A percentile compares a stretch with the other conserved stretches of the same genome.
Evolutionary conservation across 805 yeast genomes (phyloP).

Genomic region (Lipomyces japonicus): DNA sequence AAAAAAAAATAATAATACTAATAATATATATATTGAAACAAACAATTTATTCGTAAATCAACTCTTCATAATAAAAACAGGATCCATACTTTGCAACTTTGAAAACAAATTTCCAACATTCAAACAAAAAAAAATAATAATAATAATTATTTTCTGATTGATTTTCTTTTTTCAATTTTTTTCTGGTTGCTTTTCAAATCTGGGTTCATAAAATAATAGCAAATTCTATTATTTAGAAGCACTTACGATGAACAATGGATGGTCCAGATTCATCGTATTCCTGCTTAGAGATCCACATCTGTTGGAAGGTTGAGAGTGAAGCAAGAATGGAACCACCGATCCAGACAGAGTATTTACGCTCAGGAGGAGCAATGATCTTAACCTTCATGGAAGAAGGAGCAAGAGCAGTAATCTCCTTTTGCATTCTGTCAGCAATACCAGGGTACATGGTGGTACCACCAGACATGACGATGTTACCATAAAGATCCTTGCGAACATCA

Average conservation of each 20-base stretch:
- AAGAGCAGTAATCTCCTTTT: constrained; percentile 98
- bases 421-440: constrained; percentile 99
- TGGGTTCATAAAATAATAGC: background rate
- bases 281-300: constrained; percentile 99
- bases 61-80: too few species aligned
- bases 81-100: too few species aligned
- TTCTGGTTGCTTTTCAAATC: too few species aligned
- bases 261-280: constrained; percentile 99
- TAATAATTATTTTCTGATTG: too few species aligned
- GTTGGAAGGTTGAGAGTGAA: constrained; percentile 98
- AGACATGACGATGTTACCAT: constrained; percentile 98
- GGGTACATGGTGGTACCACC: constrained; percentile 99
- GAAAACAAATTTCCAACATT: too few species aligned
- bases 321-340: constrained; percentile 99
- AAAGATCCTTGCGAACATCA: constrained; percentile 97
- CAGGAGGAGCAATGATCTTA: constrained; percentile 98
- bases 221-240: constrained; percentile 55
- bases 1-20: too few species aligned
- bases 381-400: constrained; percentile 99
- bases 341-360: constrained; percentile 93
- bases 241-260: constrained; percentile 94
- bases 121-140: too few species aligned
- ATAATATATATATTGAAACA: too few species aligned
- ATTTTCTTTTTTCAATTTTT: too few species aligned
- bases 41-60: too few species aligned